Evolutionary conservation across 768 basidiomycete genomes (phyloP), one percentile per base, ranked within the genome.

Genomic region (Russula compacta): DNA sequence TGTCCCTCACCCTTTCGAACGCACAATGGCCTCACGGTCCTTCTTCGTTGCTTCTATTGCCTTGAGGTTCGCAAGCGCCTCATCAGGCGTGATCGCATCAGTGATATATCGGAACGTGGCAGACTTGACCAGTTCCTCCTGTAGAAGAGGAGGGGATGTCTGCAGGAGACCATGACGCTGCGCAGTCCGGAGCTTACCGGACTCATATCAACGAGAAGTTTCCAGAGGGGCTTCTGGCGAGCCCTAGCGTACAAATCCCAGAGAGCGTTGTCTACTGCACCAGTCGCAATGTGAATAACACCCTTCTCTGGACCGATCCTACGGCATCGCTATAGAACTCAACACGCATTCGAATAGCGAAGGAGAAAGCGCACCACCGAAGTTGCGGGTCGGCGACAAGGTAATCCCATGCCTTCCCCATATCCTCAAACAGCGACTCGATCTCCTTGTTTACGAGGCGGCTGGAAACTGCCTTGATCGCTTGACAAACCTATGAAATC

Each of bases 291-390:
- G 70, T 92, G 89, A 56, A 98, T 94, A 3, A 98, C 92, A 54
- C 95, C 95, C 73, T 95, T 95, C 71, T 95, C 94, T 0, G 94
- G 93, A 6, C 92, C 93, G 67, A 94, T 86, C 87, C 88, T 89
- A 54, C 53, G 21, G 24, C 9, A 44, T 3, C 15, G 3, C 36
- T 19, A 12, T 57, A 39, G 19, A 63, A 12, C 10, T 35, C 19
- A 36, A 56, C 21, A 19, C 21, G 19, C 47, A 39, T 51, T 49
- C n/a, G 52, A 52, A 56, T 17, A 35, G 32, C 56, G 49, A 21
- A 33, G 19, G 55, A 46, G 33, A 53, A 39, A 19, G 71, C 82
- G 42, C 67, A 87, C 95, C 95, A 98, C 73, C 95, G 81, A 59
- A 95, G 75, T 71, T 98, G 95, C 38, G 95, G 82, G 74, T 98